These are phyloP conservation scores for Starmerella bombi DNA, from an alignment of 805 yeast genomes.

Conservation along the genomic window DNA sequence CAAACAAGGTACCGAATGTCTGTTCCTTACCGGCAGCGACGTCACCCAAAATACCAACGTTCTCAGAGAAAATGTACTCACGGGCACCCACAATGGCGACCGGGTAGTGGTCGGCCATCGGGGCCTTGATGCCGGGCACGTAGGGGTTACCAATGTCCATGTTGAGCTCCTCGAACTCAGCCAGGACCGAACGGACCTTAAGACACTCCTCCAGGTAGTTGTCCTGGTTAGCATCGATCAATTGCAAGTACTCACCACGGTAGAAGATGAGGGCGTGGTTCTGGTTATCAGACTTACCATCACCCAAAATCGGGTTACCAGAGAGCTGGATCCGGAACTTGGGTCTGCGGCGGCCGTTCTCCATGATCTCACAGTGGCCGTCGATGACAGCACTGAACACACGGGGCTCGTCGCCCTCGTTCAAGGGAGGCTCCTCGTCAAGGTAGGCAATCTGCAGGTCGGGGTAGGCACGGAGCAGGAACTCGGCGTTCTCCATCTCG, in stretches of 20 bases:
- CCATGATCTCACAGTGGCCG: constrained; percentile 43
- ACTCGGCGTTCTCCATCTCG: constrained; percentile 55
- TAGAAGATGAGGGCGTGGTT: constrained; percentile 75
- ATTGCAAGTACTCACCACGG: constrained; percentile 90
- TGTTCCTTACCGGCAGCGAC: constrained; percentile 97
- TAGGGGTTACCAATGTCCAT: constrained; percentile 39
- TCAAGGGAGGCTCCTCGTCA: constrained; percentile 65
- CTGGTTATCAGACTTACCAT: constrained; percentile 93
- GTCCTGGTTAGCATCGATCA: constrained; percentile 92
- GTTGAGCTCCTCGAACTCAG: constrained; percentile 79
- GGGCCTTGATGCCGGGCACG: constrained; percentile 40
- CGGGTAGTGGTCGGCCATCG: constrained; percentile 32
- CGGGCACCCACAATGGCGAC: constrained; percentile 93
- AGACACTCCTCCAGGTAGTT: constrained; percentile 89
- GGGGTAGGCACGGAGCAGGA: constrained; percentile 62
- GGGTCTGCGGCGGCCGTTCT: constrained; percentile 49
- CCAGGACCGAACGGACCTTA: constrained; percentile 71
- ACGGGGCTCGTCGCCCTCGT: constrained; percentile 35
- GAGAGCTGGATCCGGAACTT: constrained; percentile 58
- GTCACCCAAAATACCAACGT: constrained; percentile 84
- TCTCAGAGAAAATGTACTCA: constrained; percentile 87
- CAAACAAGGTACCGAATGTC: constrained; percentile 90
- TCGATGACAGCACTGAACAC: constrained; percentile 59
- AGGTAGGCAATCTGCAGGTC: constrained; percentile 68
- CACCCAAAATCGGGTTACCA: constrained; percentile 92